These are phyloP conservation scores for Nothomitra cinnamomea DNA, from an alignment of 2,329 filamentous ascomycete genomes.

Conservation along the genomic window DNA sequence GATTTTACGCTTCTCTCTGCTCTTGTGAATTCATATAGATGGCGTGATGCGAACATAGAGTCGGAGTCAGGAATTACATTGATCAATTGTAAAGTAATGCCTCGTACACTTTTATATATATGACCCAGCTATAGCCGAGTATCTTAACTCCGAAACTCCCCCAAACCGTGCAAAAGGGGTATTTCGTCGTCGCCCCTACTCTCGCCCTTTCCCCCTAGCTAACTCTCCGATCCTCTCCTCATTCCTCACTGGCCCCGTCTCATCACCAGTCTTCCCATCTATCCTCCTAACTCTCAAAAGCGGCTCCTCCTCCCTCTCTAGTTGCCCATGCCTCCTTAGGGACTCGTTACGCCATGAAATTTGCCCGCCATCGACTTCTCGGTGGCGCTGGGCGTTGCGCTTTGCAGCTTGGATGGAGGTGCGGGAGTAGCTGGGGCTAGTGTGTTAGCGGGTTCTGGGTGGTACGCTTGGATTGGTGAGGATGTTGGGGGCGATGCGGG, in stretches of 20 bases:
- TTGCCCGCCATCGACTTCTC: conserved; percentile 39
- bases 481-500: too few relatives aligned
- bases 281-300: conserved; percentile 15
- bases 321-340: conserved; percentile 32
- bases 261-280: conserved; percentile 15
- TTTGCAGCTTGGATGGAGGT: conserved; percentile 50
- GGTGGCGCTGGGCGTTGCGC: conserved; percentile 41
- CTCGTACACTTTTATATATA: not conserved
- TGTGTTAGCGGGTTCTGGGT: conserved; percentile 9
- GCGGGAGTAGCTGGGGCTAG: conserved; percentile 35
- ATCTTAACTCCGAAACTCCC: conserved; percentile 32
- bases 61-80: not conserved
- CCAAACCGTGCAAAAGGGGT: too few relatives aligned
- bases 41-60: not conserved
- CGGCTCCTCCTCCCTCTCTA: conserved; percentile 22
- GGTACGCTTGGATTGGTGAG: not conserved
- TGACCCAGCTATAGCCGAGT: too few relatives aligned
- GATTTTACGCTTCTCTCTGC: conserved; percentile 6
- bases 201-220: not conserved
- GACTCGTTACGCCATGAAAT: conserved; percentile 37
- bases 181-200: not conserved
- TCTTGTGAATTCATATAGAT: not conserved
- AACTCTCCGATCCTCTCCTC: not conserved
- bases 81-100: not conserved
- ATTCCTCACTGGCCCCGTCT: conserved; percentile 6